These are phyloP conservation scores for Arthrobotrys sphaeroides DNA, from an alignment of 2,329 filamentous ascomycete genomes.

Conservation along the genomic window DNA sequence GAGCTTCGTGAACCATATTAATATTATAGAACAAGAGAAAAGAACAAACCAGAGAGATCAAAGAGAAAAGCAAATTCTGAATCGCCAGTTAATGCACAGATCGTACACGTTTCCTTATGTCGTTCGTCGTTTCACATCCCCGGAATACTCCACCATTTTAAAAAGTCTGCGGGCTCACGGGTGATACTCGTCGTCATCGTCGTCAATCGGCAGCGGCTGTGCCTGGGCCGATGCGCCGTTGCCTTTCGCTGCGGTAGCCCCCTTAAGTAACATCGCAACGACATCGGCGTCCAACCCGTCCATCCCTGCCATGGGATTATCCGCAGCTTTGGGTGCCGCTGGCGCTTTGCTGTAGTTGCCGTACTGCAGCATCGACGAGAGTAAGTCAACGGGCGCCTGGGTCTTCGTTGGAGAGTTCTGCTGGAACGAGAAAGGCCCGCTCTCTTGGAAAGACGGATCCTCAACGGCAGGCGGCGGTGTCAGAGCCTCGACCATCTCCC, in stretches of 20 bases:
- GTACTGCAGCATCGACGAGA: conserved; percentile 61
- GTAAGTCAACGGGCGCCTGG: conserved; percentile 58
- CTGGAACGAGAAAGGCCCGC: conserved; percentile 61
- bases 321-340: conserved; percentile 63
- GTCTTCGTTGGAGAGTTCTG: conserved; percentile 59
- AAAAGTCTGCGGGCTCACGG: conserved; percentile 16
- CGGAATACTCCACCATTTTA: background rate
- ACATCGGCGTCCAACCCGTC: conserved; percentile 71
- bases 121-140: background rate
- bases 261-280: conserved; percentile 68
- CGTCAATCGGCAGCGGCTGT: conserved; percentile 49
- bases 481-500: conserved; percentile 81
- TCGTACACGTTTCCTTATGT: conserved; percentile 25
- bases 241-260: conserved; percentile 48
- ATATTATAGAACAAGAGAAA: background rate
- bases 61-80: background rate
- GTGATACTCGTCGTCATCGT: conserved; percentile 57
- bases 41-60: background rate
- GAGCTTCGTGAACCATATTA: background rate
- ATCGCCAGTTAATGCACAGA: conserved; percentile 16
- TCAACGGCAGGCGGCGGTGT: conserved; percentile 73
- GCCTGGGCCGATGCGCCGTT: conserved; percentile 49
- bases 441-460: conserved; percentile 60
- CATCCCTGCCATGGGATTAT: conserved; percentile 65
- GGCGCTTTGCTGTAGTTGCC: conserved; percentile 62